Base-by-base conservation (phyloP, 129 eudicot genomes). In the Arctium lappa region DNA sequence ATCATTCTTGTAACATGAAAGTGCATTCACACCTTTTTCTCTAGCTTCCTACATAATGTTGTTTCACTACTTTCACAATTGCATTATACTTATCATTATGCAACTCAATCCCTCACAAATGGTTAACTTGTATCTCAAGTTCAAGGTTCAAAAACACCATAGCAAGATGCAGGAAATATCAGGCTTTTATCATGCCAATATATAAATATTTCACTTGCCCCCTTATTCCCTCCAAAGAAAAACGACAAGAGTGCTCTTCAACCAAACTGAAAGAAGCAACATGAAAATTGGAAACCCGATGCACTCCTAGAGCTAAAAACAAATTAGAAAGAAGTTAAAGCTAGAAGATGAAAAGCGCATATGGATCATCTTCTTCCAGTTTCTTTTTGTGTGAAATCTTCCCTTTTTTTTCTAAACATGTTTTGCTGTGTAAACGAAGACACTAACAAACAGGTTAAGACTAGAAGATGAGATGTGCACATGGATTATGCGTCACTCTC, bases 21-120 rank as follows among this genome's bases (percentile, higher is more conserved):
- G 48, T 53, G 10, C 18, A 2, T 6, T 53, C 4, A 11, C 18
- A 15, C 63, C 63, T 53, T 79, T 32, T 38, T 70, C 46, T 60
- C 78, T 39, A 13, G 42, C 38, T 39, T 32, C 27, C 50, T 62
- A 74, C 73, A 31, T 40, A 12, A 53, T 13, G 63, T 53, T 75
- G 69, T 31, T 44, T 66, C 12, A 66, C 46, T 1, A 18, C 48
- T 75, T 46, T 42, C 22, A 82, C 22, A 33, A n/a, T 11, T 56
- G 29, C 53, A 69, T n/a, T 69, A 68, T 34, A 72, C 37, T 29
- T 50, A 50, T 74, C 69, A 34, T 63, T 81, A 56, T 60, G 42
- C 31, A 63, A 63, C 8, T 63, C 69, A 74, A 40, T 32, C 80
- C 83, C 80, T 74, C 63, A 53, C 60, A 53, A 53, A 53, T 8